A percentile compares a stretch with the other conserved stretches of the same genome.
Evolutionary conservation across 2,329 filamentous ascomycete genomes (phyloP).

Genomic region (Diaporthe sp.): DNA sequence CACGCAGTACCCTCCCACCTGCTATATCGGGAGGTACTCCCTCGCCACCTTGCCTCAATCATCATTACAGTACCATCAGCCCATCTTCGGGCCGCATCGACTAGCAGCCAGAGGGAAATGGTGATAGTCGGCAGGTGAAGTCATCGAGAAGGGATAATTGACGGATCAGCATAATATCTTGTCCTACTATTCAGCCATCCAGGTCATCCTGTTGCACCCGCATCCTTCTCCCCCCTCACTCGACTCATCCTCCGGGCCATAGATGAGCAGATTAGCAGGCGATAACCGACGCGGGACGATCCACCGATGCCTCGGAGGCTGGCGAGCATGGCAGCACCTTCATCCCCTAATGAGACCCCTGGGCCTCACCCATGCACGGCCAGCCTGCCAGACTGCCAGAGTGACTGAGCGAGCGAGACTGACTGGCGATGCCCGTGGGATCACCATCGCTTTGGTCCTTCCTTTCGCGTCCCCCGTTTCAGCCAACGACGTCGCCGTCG

Average conservation of each 20-base stretch:
- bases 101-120: conserved; percentile 26
- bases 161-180: conserved; percentile 11
- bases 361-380: conserved; percentile 10
- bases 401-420: not conserved
- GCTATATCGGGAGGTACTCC: not conserved
- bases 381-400: not conserved
- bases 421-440: not conserved
- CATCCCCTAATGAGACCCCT: conserved; percentile 4
- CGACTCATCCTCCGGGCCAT: not conserved
- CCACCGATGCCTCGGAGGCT: conserved; percentile 2
- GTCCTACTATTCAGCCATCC: conserved; percentile 20
- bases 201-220: conserved; percentile 2
- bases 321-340: conserved; percentile 10
- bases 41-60: not conserved
- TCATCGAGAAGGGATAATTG: not conserved
- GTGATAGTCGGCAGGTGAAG: conserved; percentile 27
- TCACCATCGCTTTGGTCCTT: conserved; percentile 14
- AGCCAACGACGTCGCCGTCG: conserved; percentile 28
- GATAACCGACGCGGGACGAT: conserved; percentile 18
- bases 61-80: not conserved
- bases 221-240: not conserved
- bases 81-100: conserved; percentile 29
- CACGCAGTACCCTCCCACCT: not conserved
- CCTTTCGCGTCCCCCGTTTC: conserved; percentile 3
- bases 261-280: conserved; percentile 20